phyloP scores from a whole-genome alignment of 495 filamentous ascomycete genomes.

The Tricharina praecox region DNA sequence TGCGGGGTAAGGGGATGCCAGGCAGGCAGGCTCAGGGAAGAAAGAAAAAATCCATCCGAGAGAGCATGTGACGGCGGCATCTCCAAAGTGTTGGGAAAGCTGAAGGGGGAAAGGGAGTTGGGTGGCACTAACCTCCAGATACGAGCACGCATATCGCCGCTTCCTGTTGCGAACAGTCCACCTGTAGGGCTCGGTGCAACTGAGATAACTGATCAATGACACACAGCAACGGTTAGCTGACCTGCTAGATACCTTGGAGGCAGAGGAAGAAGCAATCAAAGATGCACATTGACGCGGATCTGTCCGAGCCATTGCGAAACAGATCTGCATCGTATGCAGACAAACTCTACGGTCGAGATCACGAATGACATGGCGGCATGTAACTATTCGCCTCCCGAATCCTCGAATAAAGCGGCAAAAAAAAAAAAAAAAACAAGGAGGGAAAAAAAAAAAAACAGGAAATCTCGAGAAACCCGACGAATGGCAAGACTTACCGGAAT shows the following conservation, averaged over 20 bases:
- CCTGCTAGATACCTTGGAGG: neutral
- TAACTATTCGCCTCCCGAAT: too few species aligned
- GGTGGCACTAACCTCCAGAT: conserved; percentile 45
- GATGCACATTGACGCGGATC: neutral
- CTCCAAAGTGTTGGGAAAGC: neutral
- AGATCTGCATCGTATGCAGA: conserved; percentile 4
- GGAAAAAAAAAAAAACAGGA: too few species aligned
- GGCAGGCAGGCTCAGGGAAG: too few species aligned
- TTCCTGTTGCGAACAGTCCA: conserved; percentile 69
- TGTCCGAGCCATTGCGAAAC: neutral
- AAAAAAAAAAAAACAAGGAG: too few species aligned
- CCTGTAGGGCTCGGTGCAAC: conserved; percentile 72
- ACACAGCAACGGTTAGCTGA: conserved; percentile 9
- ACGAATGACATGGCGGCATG: too few species aligned
- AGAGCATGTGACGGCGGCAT: conserved; percentile 1
- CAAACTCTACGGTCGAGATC: too few species aligned
- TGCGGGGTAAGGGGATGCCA: conserved; percentile 21
- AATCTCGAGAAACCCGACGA: neutral
- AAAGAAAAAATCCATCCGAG: conserved; percentile 14
- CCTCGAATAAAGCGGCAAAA: too few species aligned
- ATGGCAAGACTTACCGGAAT: conserved; percentile 42
- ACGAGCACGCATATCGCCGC: conserved; percentile 76
- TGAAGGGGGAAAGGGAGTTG: neutral
- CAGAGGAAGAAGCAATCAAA: neutral
- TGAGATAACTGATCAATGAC: conserved; percentile 48